phyloP scores from a whole-genome alignment of 305 asterid species.

The Fraxinus velutina region DNA sequence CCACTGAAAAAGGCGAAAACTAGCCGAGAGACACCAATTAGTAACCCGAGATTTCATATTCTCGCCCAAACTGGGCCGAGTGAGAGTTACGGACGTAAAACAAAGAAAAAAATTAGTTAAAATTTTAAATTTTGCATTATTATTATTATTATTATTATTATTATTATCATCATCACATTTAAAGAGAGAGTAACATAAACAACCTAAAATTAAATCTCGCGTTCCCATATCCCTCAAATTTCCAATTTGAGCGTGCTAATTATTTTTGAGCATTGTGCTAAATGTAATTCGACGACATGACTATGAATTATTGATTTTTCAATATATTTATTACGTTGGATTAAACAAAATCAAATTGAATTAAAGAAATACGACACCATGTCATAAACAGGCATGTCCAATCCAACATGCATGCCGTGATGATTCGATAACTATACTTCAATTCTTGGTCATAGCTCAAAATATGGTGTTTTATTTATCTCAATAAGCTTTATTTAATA shows the following conservation, averaged over 20 bases:
- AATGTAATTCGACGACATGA: background rate
- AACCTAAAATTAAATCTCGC: background rate
- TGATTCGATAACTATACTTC: background rate
- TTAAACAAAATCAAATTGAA: too few relatives aligned
- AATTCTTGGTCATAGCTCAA: background rate
- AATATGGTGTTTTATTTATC: background rate
- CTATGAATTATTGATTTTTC: background rate
- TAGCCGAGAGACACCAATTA: background rate
- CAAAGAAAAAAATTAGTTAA: too few relatives aligned
- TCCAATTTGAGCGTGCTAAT: background rate
- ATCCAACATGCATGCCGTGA: background rate
- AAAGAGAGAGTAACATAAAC: too few relatives aligned
- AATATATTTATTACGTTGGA: background rate
- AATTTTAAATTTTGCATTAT: background rate
- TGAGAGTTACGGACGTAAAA: background rate
- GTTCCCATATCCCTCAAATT: background rate
- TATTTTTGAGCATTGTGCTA: too few relatives aligned
- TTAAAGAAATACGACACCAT: too few relatives aligned
- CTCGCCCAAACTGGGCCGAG: background rate
- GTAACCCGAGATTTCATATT: background rate
- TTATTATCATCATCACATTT: too few relatives aligned
- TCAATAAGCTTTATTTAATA: too few relatives aligned
- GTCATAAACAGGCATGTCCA: too few relatives aligned
- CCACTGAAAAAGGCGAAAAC: background rate
- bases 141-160: too few relatives aligned